Evolutionary conservation across 306 rosid species (phyloP), one percentile per base, ranked within the genome.

Genomic region (Trifolium repens): DNA sequence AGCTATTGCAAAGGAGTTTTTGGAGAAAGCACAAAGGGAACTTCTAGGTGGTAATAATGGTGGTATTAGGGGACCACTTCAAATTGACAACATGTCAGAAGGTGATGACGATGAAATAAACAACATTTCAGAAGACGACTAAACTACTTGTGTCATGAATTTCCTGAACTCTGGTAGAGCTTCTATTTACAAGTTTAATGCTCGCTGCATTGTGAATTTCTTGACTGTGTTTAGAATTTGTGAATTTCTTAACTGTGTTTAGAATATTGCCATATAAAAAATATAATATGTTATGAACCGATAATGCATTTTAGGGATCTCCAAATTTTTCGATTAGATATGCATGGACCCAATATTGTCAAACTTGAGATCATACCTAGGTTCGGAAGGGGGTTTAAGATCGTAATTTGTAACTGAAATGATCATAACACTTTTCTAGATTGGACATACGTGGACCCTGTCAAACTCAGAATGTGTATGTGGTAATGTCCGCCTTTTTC

Each of bases 1-100:
- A 77, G 69, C 74, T 49, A 90, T 92, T 81, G 87, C 97, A 58
- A 85, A 89, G 85, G 98, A 96, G 43, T 94, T 94, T 83, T 89
- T 94, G 34, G 92, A 90, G 84, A 94, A 94, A 87, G 97, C 99
- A 47, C 74, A 96, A 3, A 84, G 80, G 2, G 99, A 94, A 85
- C 83, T 92, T 89, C 89, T 90, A 55, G 97, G 92, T 73, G 75
- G 88, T 72, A 79, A 77, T 67, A 74, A 70, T 16, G 80, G 82
- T 2, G 85, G 91, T 80, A n/a, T 90, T 47, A 87, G 83, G 81
- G 98, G 97, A 35, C 99, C 99, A 19, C 24, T 94, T 63, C 84
- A 14, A 67, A 50, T 76, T 30, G 87, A 75, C 15, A 67, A 76
- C 42, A 68, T 46, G 65, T 87, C 82, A 60, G 91, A 88, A 50